phyloP scores from a whole-genome alignment of 805 yeast genomes.

The Lipomyces sp. region DNA sequence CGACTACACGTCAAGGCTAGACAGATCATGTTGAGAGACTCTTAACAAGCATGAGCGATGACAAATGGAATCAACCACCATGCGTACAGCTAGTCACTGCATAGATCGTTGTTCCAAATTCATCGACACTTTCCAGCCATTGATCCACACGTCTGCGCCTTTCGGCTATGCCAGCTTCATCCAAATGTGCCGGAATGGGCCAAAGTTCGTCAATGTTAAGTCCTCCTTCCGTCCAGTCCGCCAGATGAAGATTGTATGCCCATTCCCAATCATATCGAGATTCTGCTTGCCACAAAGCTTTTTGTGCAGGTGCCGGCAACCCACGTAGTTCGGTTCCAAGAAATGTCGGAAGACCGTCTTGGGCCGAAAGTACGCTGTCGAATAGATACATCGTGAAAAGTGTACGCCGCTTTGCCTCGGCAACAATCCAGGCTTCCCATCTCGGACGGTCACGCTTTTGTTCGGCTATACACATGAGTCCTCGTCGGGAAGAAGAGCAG shows the following conservation, averaged over 20 bases:
- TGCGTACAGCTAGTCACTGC: slow-evolving; percentile 6
- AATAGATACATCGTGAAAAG: slow-evolving; percentile 9
- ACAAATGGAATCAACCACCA: neutral
- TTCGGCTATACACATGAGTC: slow-evolving; percentile 15
- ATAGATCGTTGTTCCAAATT: slow-evolving; percentile 27
- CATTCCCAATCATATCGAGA: slow-evolving; percentile 22
- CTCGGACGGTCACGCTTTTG: neutral
- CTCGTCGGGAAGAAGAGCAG: neutral
- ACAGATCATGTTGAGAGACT: no score
- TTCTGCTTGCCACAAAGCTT: slow-evolving; percentile 19
- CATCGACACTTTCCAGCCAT: slow-evolving; percentile 28
- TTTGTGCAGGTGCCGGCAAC: neutral
- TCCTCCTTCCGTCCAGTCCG: slow-evolving; percentile 14
- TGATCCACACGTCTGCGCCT: slow-evolving; percentile 18
- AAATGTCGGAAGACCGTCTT: neutral
- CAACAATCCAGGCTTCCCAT: slow-evolving; percentile 15
- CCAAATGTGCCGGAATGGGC: slow-evolving; percentile 9
- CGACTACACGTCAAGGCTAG: no score
- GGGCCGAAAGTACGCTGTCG: slow-evolving; percentile 6
- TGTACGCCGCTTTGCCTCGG: slow-evolving; percentile 13
- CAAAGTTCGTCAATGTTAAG: slow-evolving; percentile 24
- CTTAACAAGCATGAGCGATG: no score
- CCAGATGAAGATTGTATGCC: slow-evolving; percentile 16
- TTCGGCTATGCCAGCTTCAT: slow-evolving; percentile 6
- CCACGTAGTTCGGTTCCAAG: neutral